Evolutionary conservation across 306 rosid genomes (phyloP).

Genomic region (Cucumis cinereus): DNA sequence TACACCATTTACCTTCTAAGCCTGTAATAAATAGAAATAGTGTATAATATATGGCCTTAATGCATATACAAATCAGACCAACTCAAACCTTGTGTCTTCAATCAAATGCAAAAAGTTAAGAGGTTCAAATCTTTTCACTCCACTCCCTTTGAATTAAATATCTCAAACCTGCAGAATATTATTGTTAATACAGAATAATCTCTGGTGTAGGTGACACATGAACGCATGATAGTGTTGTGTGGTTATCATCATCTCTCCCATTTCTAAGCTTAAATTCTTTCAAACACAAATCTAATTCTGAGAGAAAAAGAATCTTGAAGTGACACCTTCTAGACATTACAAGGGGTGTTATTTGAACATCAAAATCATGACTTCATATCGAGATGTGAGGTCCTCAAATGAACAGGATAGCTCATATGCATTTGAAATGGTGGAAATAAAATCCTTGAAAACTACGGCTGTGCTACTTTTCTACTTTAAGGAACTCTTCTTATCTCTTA

Average conservation of each 20-base stretch:
- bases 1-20: not conserved
- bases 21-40: not conserved
- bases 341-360: not conserved
- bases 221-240: not conserved
- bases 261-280: not conserved
- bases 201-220: not conserved
- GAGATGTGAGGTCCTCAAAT: not conserved
- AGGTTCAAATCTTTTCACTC: not conserved
- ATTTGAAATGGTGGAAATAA: not conserved
- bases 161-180: not conserved
- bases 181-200: not conserved
- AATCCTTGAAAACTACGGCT: not conserved
- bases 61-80: no score
- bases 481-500: not conserved
- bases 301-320: not conserved
- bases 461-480: not conserved
- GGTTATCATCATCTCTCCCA: not conserved
- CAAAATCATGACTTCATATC: not conserved
- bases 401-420: not conserved
- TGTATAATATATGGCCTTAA: not conserved
- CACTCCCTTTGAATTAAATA: no score
- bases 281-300: not conserved
- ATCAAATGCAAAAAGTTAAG: not conserved
- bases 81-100: no score
- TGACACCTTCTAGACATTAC: not conserved